phyloP scores from a whole-genome alignment of 2,329 filamentous ascomycete genomes.

The Tothia fuscella region DNA sequence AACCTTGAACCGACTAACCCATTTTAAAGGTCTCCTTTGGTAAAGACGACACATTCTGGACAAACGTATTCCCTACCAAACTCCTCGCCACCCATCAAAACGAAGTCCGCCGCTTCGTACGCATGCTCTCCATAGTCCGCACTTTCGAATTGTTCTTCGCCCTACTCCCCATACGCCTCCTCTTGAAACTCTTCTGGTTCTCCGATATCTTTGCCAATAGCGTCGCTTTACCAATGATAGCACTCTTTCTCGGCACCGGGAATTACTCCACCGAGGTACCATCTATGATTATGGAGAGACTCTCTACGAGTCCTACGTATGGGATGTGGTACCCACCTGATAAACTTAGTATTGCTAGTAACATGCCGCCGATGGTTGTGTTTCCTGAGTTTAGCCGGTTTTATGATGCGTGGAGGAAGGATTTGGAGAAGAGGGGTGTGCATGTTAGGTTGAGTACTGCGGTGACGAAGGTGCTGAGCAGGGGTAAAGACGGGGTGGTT shows the following conservation, averaged over 20 bases:
- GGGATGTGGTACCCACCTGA: constrained; percentile 47
- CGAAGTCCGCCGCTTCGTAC: constrained; percentile 44
- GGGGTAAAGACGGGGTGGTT: constrained; percentile 40
- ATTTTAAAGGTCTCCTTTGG: constrained; percentile 42
- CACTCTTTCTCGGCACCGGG: constrained; percentile 59
- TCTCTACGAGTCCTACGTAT: constrained; percentile 42
- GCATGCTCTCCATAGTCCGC: constrained; percentile 44
- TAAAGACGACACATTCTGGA: constrained; percentile 53
- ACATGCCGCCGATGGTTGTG: constrained; percentile 45
- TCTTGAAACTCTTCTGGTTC: constrained; percentile 58
- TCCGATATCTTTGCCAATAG: constrained; percentile 58
- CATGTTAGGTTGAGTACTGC: constrained; percentile 45
- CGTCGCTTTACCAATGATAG: constrained; percentile 59
- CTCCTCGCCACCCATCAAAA: constrained; percentile 42
- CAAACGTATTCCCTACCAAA: constrained; percentile 51
- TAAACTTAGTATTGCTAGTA: constrained; percentile 35
- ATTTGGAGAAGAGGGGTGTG: constrained; percentile 43
- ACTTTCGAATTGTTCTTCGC: constrained; percentile 50
- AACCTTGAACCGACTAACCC: background rate
- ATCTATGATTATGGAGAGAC: constrained; percentile 48
- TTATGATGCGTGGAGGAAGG: constrained; percentile 47
- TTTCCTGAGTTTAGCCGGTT: constrained; percentile 52
- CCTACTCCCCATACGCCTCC: constrained; percentile 48
- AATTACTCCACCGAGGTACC: constrained; percentile 64
- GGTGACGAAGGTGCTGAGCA: constrained; percentile 39